These are phyloP conservation scores for Cryptococcus wingfieldii DNA, from an alignment of 1,284 basidiomycete species.

Conservation along the genomic window DNA sequence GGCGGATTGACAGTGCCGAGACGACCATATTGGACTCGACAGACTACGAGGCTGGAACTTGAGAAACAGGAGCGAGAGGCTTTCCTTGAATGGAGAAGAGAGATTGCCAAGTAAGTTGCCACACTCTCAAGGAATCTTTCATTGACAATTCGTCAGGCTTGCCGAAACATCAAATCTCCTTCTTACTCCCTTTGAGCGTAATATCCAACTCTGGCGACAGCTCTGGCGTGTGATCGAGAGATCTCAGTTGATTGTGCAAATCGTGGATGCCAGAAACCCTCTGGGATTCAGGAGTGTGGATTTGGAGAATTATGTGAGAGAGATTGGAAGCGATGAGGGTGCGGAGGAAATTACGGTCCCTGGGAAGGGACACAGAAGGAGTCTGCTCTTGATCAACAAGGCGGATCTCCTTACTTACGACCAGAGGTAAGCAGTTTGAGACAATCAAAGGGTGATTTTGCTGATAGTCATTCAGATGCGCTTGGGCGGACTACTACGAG, in stretches of 20 bases:
- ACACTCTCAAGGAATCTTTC: conserved; percentile 41
- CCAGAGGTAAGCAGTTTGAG: conserved; percentile 62
- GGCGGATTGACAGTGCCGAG: conserved; percentile 74
- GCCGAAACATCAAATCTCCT: conserved; percentile 58
- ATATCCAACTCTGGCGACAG: conserved; percentile 94
- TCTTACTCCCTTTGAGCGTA: conserved; percentile 91
- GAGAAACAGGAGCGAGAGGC: conserved; percentile 82
- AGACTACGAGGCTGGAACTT: conserved; percentile 68
- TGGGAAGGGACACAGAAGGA: conserved; percentile 66
- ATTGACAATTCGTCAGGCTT: conserved; percentile 26
- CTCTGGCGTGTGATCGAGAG: conserved; percentile 92
- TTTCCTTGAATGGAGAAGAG: conserved; percentile 86
- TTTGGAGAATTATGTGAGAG: conserved; percentile 78
- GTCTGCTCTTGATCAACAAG: conserved; percentile 90
- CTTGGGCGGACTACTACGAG: conserved; percentile 96
- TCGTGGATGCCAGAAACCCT: conserved; percentile 92
- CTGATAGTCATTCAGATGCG: conserved; percentile 49
- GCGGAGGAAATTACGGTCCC: conserved; percentile 64
- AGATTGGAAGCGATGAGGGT: conserved; percentile 66
- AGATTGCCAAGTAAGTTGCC: conserved; percentile 72
- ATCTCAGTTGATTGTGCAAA: conserved; percentile 89
- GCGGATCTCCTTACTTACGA: conserved; percentile 83
- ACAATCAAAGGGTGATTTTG: neutral
- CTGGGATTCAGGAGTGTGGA: conserved; percentile 87
- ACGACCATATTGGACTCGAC: conserved; percentile 76